Percentiles rank a stretch among this genome's conserved stretches.
Evolutionary conservation across 2,329 filamentous ascomycete species (phyloP).

Genomic region (Phaeomoniella chlamydospora): DNA sequence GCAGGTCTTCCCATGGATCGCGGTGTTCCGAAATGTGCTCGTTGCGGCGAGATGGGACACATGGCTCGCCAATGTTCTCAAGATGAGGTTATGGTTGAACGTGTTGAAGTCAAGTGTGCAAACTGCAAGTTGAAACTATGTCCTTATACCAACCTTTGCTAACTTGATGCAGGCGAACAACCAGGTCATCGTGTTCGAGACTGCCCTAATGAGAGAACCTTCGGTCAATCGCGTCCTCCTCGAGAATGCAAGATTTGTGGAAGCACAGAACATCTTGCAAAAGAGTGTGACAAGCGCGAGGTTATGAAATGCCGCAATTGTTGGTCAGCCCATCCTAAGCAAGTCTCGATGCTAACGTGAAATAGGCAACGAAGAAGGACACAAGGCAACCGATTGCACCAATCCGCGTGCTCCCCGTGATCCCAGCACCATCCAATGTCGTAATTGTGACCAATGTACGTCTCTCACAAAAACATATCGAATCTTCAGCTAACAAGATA

Average conservation of each 20-base stretch:
- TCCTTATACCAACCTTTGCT: background rate
- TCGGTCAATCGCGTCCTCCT: constrained; percentile 4
- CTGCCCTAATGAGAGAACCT: constrained; percentile 22
- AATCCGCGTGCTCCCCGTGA: constrained; percentile 25
- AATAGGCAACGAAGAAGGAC: constrained; percentile 21
- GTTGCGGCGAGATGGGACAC: constrained; percentile 35
- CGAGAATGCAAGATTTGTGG: constrained; percentile 11
- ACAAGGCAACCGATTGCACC: constrained; percentile 26
- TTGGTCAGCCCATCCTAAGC: constrained; percentile 16
- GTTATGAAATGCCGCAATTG: constrained; percentile 28
- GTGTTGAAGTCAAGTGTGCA: constrained; percentile 31
- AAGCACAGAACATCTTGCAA: constrained; percentile 10
- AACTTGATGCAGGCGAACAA: constrained; percentile 9
- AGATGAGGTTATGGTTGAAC: constrained; percentile 24
- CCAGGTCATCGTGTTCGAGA: constrained; percentile 34
- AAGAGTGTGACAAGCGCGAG: constrained; percentile 24
- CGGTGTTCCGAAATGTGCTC: constrained; percentile 33
- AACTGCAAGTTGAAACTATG: constrained; percentile 23
- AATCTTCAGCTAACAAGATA: constrained; percentile 5
- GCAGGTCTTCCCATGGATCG: constrained; percentile 36
- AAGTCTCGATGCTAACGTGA: constrained; percentile 9
- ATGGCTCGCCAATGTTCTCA: constrained; percentile 29
- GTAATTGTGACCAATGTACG: constrained; percentile 29
- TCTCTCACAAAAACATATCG: background rate
- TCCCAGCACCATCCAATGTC: constrained; percentile 24